Evolutionary conservation across 352 stramenopile species (phyloP), one percentile per base, ranked within the genome.

Genomic region (Phytophthora pseudosyringae): DNA sequence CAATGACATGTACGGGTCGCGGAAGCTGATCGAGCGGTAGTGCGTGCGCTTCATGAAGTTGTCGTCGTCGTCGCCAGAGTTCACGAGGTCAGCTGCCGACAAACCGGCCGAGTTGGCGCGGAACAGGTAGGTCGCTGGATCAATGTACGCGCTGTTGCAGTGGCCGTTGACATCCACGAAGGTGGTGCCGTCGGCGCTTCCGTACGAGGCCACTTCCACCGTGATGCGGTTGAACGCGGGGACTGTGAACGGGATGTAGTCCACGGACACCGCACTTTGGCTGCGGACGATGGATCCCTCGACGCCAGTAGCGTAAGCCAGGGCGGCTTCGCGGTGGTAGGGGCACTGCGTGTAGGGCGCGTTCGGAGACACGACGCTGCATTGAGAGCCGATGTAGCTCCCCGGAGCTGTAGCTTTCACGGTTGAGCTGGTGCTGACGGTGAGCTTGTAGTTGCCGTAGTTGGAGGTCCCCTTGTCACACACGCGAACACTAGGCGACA

Each of bases 301-400:
- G 1, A 86, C 55, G 10, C 67, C 65, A 29, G 63, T 73, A 9
- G 63, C 60, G 5, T 65, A 73, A 4, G 67, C 58, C 4, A 83
- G 56, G 29, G 61, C 57, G 7, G 74, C 64, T 59, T 92, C 83
- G 5, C 39, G 69, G 67, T 92, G 81, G 68, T 92, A 92, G 21
- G 58, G 38, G 11, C 83, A 92, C 31, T 63, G 35, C 1, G 15
- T 55, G 66, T 87, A 92, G 28, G 81, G 70, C 15, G 69, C 66
- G 8, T 36, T 73, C 9, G 61, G 52, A 59, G 49, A 55, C 3
- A 64, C 53, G 15, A 66, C 51, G 1, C 59, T 50, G 57, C 83
- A 92, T 32, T 92, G 81, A 25, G 67, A 84, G 39, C 81, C 83
- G 44, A 92, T 91, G 75, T 91, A 90, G 46, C 57, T 81, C 13